Conservation (phyloP, 164 flowering plant genomes). For the Berberis vulgaris region DNA sequence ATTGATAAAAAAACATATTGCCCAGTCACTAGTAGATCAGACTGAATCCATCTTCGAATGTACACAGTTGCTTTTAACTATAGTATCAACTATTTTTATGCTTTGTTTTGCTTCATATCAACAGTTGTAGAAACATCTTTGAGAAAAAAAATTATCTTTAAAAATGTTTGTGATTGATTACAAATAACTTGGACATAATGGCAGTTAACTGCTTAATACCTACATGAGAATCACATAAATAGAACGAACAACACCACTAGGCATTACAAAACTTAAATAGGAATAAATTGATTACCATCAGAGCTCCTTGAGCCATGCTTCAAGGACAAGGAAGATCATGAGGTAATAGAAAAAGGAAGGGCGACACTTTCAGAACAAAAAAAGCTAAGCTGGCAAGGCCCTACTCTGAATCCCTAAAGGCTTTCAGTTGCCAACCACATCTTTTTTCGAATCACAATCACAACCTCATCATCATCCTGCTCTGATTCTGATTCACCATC, state of each 20-base stretch:
- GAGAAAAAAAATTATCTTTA: too few relatives aligned
- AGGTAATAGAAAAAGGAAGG: too few relatives aligned
- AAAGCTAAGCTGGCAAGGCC: not conserved
- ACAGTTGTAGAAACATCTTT: too few relatives aligned
- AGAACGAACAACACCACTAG: not conserved
- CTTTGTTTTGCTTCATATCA: too few relatives aligned
- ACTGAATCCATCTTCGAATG: too few relatives aligned
- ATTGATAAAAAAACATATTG: too few relatives aligned
- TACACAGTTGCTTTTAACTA: too few relatives aligned
- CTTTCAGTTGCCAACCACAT: conserved; percentile 46
- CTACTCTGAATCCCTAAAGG: conserved; percentile 10
- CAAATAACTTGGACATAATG: conserved; percentile 2
- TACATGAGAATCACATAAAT: conserved; percentile 3
- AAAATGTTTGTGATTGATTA: too few relatives aligned
- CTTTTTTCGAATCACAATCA: conserved; percentile 60
- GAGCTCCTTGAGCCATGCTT: not conserved
- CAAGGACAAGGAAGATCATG: not conserved
- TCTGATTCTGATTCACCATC: conserved; percentile 36
- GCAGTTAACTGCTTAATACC: not conserved
- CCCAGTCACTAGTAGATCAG: too few relatives aligned
- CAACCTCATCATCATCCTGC: conserved; percentile 34
- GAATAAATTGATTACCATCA: conserved; percentile 4
- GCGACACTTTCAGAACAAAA: not conserved
- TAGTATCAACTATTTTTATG: too few relatives aligned
- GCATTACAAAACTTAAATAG: not conserved